A percentile compares a stretch with the other conserved stretches of the same genome.
phyloP scores from a whole-genome alignment of 2,329 filamentous ascomycete genomes.

The Cercospora beticola region DNA sequence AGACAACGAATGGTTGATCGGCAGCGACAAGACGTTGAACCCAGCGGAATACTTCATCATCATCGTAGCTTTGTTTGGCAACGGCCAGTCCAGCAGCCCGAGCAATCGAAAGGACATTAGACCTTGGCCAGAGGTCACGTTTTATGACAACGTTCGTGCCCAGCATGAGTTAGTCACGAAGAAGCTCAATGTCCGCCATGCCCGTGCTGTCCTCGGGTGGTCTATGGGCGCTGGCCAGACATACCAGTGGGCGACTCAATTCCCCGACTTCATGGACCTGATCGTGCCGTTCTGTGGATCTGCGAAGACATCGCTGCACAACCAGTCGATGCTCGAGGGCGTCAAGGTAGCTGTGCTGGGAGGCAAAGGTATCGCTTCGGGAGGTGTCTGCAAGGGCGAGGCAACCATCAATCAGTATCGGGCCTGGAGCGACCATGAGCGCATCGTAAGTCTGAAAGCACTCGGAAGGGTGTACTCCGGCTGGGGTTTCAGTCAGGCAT shows the following conservation, averaged over 20 bases:
- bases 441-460: conserved; percentile 62
- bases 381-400: conserved; percentile 52
- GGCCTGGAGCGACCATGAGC: conserved; percentile 48
- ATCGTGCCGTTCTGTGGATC: conserved; percentile 65
- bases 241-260: conserved; percentile 41
- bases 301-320: conserved; percentile 64
- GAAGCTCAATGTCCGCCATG: conserved; percentile 59
- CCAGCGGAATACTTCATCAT: conserved; percentile 68
- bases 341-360: conserved; percentile 62
- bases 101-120: conserved; percentile 54
- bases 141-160: conserved; percentile 69
- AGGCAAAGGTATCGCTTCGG: conserved; percentile 56
- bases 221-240: conserved; percentile 67
- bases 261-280: conserved; percentile 61
- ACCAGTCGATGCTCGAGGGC: conserved; percentile 67
- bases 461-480: conserved; percentile 69
- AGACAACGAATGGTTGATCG: conserved; percentile 74
- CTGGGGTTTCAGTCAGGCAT: conserved; percentile 77
- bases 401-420: conserved; percentile 37
- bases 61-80: conserved; percentile 67
- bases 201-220: conserved; percentile 66
- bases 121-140: conserved; percentile 62
- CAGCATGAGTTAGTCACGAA: conserved; percentile 66
- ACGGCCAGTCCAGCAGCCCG: conserved; percentile 66
- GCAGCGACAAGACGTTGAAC: conserved; percentile 62